phyloP scores from a whole-genome alignment of 257 asterid species.

The Solanum ahanhuiri region DNA sequence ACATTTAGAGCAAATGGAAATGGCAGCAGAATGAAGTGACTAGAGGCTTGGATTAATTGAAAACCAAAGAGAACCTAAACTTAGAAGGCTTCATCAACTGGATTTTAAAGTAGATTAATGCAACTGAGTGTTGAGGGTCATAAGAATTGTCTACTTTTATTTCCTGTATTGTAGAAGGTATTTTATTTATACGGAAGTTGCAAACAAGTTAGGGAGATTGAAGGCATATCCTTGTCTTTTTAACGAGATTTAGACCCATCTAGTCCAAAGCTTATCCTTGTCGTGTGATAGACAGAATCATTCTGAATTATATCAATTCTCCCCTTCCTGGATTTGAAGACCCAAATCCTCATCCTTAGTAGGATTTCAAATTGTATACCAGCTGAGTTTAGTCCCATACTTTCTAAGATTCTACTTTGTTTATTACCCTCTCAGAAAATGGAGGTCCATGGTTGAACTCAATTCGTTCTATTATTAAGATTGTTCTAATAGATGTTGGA shows the following conservation, averaged over 20 bases:
- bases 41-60: background rate
- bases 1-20: background rate
- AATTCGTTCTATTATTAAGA: background rate
- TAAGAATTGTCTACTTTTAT: background rate
- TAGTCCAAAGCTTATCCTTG: background rate
- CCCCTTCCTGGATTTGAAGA: background rate
- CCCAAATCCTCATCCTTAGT: background rate
- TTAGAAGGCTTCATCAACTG: background rate
- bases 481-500: background rate
- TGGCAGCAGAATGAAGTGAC: background rate
- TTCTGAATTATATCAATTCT: background rate
- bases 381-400: background rate
- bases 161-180: background rate
- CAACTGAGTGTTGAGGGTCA: background rate
- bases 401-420: background rate
- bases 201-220: background rate
- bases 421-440: background rate
- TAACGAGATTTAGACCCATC: background rate
- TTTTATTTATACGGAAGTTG: background rate
- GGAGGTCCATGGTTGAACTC: background rate
- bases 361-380: background rate
- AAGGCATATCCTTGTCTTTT: background rate
- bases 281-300: background rate
- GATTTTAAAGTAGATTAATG: background rate
- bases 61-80: background rate